Evolutionary conservation across 2,329 filamentous ascomycete species (phyloP).

Genomic region (Triangularia verruculosa): DNA sequence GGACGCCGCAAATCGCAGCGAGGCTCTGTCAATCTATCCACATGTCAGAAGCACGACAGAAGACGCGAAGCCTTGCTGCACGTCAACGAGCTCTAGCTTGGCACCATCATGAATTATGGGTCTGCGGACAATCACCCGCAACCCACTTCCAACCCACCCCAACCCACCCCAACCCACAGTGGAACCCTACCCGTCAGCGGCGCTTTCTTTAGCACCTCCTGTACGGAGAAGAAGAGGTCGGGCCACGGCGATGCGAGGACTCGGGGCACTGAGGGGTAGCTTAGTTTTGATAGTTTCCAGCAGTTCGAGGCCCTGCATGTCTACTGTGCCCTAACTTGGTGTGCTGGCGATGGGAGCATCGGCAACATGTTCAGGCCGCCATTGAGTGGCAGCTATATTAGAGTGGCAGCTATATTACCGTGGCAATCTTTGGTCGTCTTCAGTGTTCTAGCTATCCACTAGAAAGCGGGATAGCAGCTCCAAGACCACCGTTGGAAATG

Average conservation of each 20-base stretch:
- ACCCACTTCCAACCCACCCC: neutral
- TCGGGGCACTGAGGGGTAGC: neutral
- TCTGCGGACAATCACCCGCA: constrained; percentile 1
- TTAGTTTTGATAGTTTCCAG: neutral
- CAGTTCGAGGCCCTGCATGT: no score
- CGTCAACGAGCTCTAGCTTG: constrained; percentile 4
- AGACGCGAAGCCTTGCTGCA: neutral
- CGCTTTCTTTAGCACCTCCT: neutral
- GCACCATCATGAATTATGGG: neutral
- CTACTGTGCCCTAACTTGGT: no score
- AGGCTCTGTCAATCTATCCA: constrained; percentile 2
- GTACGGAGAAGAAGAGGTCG: neutral
- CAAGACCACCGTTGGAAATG: neutral
- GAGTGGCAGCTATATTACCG: no score
- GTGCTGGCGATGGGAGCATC: no score
- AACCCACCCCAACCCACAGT: constrained; percentile 6
- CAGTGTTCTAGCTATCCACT: neutral
- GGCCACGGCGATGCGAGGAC: neutral
- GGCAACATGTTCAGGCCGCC: neutral
- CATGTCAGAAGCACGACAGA: neutral
- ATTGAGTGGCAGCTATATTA: no score
- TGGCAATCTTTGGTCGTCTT: neutral
- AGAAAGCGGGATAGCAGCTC: neutral
- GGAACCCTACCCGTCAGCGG: constrained; percentile 8
- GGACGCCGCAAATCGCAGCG: neutral